Percentiles rank a stretch among this genome's conserved stretches.
These are phyloP conservation scores for Osmozyma mogii DNA, from an alignment of 805 yeast genomes.

Conservation along the genomic window DNA sequence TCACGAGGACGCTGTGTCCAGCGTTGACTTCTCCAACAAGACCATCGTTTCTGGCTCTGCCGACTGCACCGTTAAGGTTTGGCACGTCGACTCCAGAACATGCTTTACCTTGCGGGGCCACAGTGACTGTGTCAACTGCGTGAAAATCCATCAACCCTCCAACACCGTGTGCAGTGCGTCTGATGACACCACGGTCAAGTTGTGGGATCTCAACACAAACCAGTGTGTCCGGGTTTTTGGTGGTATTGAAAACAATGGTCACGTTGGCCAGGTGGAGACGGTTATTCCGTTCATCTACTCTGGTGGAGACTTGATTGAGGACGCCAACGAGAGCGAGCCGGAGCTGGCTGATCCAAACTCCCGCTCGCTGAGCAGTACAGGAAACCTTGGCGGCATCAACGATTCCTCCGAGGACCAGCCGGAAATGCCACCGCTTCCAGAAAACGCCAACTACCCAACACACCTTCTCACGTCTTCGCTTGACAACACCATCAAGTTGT, in stretches of 20 bases:
- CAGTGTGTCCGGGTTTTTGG: constrained; percentile 76
- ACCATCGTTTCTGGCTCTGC: constrained; percentile 91
- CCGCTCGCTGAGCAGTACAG: constrained; percentile 9
- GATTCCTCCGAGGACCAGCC: background rate
- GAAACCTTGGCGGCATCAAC: constrained; percentile 8
- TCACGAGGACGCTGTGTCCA: constrained; percentile 77
- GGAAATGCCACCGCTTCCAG: constrained; percentile 5
- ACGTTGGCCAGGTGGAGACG: constrained; percentile 89
- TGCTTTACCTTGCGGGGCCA: constrained; percentile 93
- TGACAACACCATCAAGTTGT: constrained; percentile 86
- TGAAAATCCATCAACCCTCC: constrained; percentile 74
- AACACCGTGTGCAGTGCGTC: constrained; percentile 78
- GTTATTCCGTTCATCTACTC: constrained; percentile 78
- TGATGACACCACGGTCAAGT: constrained; percentile 85
- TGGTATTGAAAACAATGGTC: constrained; percentile 68
- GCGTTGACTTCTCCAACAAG: constrained; percentile 74
- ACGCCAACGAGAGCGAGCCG: constrained; percentile 33
- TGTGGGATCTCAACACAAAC: constrained; percentile 89
- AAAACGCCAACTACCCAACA: constrained; percentile 50
- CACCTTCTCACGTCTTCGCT: constrained; percentile 81
- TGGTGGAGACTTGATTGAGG: constrained; percentile 45
- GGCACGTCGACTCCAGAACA: constrained; percentile 93
- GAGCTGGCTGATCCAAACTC: constrained; percentile 12
- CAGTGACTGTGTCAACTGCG: constrained; percentile 85
- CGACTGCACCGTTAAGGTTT: constrained; percentile 84